Base-by-base conservation (phyloP, 306 rosid species). In the Cucurbita maxima region DNA sequence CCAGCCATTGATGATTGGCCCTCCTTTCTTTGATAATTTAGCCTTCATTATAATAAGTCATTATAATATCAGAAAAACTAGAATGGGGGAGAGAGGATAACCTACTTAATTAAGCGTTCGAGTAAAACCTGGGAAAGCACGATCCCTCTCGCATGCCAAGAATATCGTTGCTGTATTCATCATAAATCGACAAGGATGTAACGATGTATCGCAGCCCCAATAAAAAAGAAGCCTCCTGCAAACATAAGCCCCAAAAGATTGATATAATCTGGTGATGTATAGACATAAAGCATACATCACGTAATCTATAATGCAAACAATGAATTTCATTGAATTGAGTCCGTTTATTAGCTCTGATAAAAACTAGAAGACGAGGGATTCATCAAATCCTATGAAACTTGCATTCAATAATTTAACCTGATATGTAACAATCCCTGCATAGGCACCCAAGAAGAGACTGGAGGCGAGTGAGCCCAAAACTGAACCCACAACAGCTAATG, bases 61-160 rank as follows among this genome's bases (percentile, higher is more conserved):
- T 50, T 51, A 61, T 34, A 50, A 34, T 22, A 75, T 69, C 43
- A 69, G 57, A 50, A 66, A 45, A 18, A 63, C 72, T 19, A 20
- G 37, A 22, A 69, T 22, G 37, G 11, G 63, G 41, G 14, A 37
- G 25, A 72, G 40, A 71, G 52, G n/a, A 37, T 15, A 72, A 7
- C 76, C 62, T n/a, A 25, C 7, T 7, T 7, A 69, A 7, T 22
- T 47, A 48, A 36, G 50, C 7, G 20, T 22, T 34, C 3, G 3
- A 72, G 51, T 36, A 58, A 77, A 78, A 93, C 99, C 96, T 91
- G n/a, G 99, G 99, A 82, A 91, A 87, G 87, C 92, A 83, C 43
- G 92, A 85, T 82, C 98, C 97, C 84, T 95, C 97, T 12, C 82
- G 91, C 99, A 95, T 91, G 82, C 86, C 96, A 25, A 95, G 96